A percentile compares a stretch with the other conserved stretches of the same genome.
Conservation (phyloP, 352 stramenopile species). For the Globisporangium solare region DNA sequence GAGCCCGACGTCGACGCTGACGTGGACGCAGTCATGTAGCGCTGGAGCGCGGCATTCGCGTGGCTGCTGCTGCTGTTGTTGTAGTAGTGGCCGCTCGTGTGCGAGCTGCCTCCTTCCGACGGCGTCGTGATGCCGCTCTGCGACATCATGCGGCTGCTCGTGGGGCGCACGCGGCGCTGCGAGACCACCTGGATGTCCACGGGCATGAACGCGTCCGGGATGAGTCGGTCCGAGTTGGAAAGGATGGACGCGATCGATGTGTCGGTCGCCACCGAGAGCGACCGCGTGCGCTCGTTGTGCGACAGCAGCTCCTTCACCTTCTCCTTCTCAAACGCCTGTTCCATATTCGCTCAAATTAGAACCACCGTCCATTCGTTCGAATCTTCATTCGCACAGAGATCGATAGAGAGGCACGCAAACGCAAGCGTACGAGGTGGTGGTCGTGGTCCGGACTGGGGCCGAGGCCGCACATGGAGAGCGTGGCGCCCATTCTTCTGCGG, state of each 20-base stretch:
- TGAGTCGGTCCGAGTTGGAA: constrained; percentile 52
- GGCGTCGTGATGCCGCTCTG: constrained; percentile 17
- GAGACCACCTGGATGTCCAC: constrained; percentile 66
- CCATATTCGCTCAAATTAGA: neutral
- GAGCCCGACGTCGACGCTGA: constrained; percentile 13
- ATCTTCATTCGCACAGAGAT: too few relatives aligned
- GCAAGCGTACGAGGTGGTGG: constrained; percentile 20
- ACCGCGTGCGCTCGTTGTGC: constrained; percentile 25
- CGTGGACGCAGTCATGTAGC: constrained; percentile 16
- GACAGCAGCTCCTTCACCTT: constrained; percentile 27
- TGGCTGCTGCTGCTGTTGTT: constrained; percentile 12
- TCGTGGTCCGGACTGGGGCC: constrained; percentile 10
- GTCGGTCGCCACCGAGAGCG: constrained; percentile 36
- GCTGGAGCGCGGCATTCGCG: constrained; percentile 13
- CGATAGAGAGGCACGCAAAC: neutral
- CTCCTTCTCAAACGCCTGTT: constrained; percentile 11
- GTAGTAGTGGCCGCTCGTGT: constrained; percentile 8
- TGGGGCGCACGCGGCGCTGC: constrained; percentile 32
- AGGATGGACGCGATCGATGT: constrained; percentile 54
- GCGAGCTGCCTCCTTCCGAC: constrained; percentile 14
- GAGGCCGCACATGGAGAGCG: constrained; percentile 39
- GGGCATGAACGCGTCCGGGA: constrained; percentile 51
- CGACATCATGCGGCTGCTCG: constrained; percentile 11
- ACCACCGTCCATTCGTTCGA: neutral
- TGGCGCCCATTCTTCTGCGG: constrained; percentile 25